Evolutionary conservation across 768 basidiomycete genomes (phyloP).

Genomic region (Symmetrospora coprosmae): DNA sequence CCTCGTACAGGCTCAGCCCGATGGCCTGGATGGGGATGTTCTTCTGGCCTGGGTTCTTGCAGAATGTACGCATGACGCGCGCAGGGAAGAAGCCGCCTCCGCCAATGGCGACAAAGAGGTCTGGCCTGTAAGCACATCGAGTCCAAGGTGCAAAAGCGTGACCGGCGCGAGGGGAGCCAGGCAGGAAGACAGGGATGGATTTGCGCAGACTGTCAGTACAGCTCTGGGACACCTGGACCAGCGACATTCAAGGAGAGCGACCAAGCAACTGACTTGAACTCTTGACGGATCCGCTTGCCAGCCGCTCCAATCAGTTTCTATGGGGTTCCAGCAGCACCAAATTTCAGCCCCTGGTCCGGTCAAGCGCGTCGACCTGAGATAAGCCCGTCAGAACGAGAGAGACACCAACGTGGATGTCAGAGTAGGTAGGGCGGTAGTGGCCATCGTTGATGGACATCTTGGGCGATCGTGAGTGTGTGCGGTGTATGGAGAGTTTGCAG

Average conservation of each 20-base stretch:
- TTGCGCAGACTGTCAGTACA: too few species aligned
- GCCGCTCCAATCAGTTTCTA: constrained; percentile 26
- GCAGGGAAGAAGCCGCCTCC: constrained; percentile 87
- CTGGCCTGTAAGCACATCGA: constrained; percentile 41
- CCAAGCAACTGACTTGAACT: constrained; percentile 48
- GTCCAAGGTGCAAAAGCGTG: not conserved
- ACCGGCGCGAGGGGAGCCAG: too few species aligned
- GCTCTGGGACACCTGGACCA: too few species aligned
- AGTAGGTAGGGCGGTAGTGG: constrained; percentile 23
- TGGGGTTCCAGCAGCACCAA: too few species aligned
- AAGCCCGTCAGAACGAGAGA: too few species aligned
- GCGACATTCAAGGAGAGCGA: too few species aligned
- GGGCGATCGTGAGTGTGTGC: not conserved
- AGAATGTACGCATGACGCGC: constrained; percentile 74
- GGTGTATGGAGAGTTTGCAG: too few species aligned
- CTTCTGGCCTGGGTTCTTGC: constrained; percentile 48
- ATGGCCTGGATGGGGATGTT: constrained; percentile 80
- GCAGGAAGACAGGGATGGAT: too few species aligned
- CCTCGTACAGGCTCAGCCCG: constrained; percentile 87
- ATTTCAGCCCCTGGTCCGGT: too few species aligned
- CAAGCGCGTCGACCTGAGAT: too few species aligned
- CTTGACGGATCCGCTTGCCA: constrained; percentile 49
- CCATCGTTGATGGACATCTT: constrained; percentile 22
- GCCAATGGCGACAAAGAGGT: constrained; percentile 50
- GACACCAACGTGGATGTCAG: constrained; percentile 20